phyloP scores from a whole-genome alignment of 768 basidiomycete species.

The Tricholomella constricta region DNA sequence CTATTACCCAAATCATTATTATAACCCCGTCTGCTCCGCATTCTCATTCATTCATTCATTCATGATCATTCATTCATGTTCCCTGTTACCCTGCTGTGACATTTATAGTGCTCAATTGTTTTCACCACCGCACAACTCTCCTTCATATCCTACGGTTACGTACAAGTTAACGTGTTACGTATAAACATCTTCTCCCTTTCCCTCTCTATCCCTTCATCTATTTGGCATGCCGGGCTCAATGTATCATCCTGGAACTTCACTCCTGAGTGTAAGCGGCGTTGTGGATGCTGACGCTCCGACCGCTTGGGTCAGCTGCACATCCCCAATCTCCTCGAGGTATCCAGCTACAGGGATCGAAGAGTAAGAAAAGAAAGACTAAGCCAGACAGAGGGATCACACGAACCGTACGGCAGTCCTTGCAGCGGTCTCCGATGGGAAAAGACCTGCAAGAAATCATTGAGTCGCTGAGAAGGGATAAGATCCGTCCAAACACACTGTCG shows the following conservation, averaged over 20 bases:
- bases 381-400: slow-evolving; percentile 26
- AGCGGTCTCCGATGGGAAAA: slow-evolving; percentile 85
- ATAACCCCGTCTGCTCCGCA: slow-evolving; percentile 21
- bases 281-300: slow-evolving; percentile 94
- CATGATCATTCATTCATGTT: slow-evolving; percentile 14
- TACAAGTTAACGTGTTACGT: slow-evolving; percentile 16
- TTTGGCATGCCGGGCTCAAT: slow-evolving; percentile 25
- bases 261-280: slow-evolving; percentile 76
- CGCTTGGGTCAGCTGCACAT: slow-evolving; percentile 91
- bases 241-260: slow-evolving; percentile 27
- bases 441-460: slow-evolving; percentile 44
- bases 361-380: slow-evolving; percentile 6
- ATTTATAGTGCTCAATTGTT: slow-evolving; percentile 21
- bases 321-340: slow-evolving; percentile 97
- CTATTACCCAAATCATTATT: slow-evolving; percentile 22
- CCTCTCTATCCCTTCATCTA: slow-evolving; percentile 26
- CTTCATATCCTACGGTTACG: slow-evolving; percentile 19
- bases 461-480: slow-evolving; percentile 10
- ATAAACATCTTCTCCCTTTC: slow-evolving; percentile 17
- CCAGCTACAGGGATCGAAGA: slow-evolving; percentile 56
- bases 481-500: slow-evolving; percentile 53
- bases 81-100: slow-evolving; percentile 15
- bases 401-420: slow-evolving; percentile 90
- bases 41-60: not conserved
- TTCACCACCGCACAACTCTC: slow-evolving; percentile 16